Evolutionary conservation across 2,329 filamentous ascomycete genomes (phyloP).

Genomic region (Hyphodiscus sp.): DNA sequence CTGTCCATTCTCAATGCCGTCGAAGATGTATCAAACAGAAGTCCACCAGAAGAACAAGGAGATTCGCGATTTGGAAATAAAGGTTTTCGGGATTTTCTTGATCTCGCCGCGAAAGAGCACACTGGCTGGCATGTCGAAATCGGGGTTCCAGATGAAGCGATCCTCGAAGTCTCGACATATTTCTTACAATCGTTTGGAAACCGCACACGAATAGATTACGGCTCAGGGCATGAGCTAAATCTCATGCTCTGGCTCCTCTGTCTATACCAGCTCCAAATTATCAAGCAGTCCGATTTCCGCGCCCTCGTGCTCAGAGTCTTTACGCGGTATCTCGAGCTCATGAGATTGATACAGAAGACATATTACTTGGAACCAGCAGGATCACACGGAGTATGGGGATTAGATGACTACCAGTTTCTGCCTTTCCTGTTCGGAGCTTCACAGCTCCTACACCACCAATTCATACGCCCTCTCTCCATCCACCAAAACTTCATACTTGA

Average conservation of each 20-base stretch:
- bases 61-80: slow-evolving; percentile 95
- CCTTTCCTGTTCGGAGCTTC: slow-evolving; percentile 93
- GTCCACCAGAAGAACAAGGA: slow-evolving; percentile 77
- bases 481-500: slow-evolving; percentile 85
- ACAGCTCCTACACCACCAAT: slow-evolving; percentile 79
- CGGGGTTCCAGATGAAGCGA: slow-evolving; percentile 47
- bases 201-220: slow-evolving; percentile 84
- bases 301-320: slow-evolving; percentile 74
- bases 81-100: slow-evolving; percentile 76
- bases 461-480: slow-evolving; percentile 71
- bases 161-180: slow-evolving; percentile 72
- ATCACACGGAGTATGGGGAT: slow-evolving; percentile 94
- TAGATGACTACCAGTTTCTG: slow-evolving; percentile 96
- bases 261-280: slow-evolving; percentile 68
- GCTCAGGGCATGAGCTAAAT: slow-evolving; percentile 94
- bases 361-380: slow-evolving; percentile 97
- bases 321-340: slow-evolving; percentile 72
- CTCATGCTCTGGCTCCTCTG: slow-evolving; percentile 97
- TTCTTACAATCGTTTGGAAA: slow-evolving; percentile 82
- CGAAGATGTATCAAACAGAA: slow-evolving; percentile 56
- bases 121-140: slow-evolving; percentile 58
- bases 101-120: slow-evolving; percentile 50
- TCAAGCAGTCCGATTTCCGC: slow-evolving; percentile 62
- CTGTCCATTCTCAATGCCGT: slow-evolving; percentile 64
- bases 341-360: slow-evolving; percentile 81